Conservation (phyloP, 164 flowering plant species). For the Magnolia kwangsiensis region DNA sequence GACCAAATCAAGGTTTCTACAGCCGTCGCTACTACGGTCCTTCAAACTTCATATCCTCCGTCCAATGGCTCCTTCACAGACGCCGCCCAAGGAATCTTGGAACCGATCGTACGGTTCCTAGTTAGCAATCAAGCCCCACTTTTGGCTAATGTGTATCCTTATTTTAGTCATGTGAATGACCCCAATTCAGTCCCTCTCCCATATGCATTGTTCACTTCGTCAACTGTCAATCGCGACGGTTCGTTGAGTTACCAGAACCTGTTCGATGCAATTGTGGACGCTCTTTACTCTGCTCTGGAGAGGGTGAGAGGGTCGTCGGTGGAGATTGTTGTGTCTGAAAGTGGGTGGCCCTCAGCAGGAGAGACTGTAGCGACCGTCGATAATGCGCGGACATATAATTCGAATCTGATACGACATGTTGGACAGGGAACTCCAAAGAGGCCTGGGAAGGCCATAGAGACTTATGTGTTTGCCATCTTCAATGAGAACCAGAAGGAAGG, state of each 20-base stretch:
- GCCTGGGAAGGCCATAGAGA: slow-evolving; percentile 18
- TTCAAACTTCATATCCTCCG: slow-evolving; percentile 30
- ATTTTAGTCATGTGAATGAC: slow-evolving; percentile 18
- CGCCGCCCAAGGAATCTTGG: not conserved
- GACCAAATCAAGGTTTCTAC: slow-evolving; percentile 34
- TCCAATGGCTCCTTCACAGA: slow-evolving; percentile 22
- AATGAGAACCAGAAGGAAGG: slow-evolving; percentile 23
- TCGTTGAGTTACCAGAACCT: slow-evolving; percentile 27
- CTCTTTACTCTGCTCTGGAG: slow-evolving; percentile 31
- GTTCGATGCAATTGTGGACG: slow-evolving; percentile 30
- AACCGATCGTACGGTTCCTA: slow-evolving; percentile 25
- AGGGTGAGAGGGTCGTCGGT: slow-evolving; percentile 11
- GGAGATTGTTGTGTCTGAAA: slow-evolving; percentile 20
- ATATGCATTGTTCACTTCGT: slow-evolving; percentile 36
- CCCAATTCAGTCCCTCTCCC: slow-evolving; percentile 9
- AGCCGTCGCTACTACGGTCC: slow-evolving; percentile 7
- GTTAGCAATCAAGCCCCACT: slow-evolving; percentile 22
- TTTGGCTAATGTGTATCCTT: slow-evolving; percentile 40
- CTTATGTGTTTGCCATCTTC: slow-evolving; percentile 29
- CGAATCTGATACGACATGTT: slow-evolving; percentile 21
- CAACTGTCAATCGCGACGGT: slow-evolving; percentile 14
- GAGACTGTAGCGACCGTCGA: slow-evolving; percentile 7
- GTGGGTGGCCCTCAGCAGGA: slow-evolving; percentile 26
- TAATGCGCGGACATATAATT: slow-evolving; percentile 19
- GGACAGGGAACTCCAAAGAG: slow-evolving; percentile 21